A percentile compares a stretch with the other conserved stretches of the same genome.
phyloP scores from a whole-genome alignment of 1,139 yeast genomes.

The Kluyveromyces marxianus region DNA sequence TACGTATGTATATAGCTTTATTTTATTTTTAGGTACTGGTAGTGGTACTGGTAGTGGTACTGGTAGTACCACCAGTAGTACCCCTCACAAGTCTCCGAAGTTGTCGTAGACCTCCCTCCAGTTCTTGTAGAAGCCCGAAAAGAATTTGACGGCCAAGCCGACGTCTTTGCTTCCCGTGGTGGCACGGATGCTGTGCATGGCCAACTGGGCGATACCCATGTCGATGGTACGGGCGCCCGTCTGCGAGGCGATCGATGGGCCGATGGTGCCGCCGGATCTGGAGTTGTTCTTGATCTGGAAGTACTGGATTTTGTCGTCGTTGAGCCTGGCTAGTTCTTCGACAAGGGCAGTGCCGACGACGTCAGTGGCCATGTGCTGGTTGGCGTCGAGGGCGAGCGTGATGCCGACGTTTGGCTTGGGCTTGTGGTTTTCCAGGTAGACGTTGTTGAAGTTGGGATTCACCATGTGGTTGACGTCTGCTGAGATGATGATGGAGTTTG shows the following conservation, averaged over 20 bases:
- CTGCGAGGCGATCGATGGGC: constrained; percentile 54
- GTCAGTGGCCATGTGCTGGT: constrained; percentile 78
- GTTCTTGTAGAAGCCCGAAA: constrained; percentile 50
- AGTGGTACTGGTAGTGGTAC: too few species aligned
- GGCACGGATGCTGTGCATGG: constrained; percentile 80
- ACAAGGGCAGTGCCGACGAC: constrained; percentile 58
- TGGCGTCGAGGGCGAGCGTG: constrained; percentile 63
- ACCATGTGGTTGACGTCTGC: constrained; percentile 62
- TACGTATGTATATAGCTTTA: too few species aligned
- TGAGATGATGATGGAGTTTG: constrained; percentile 52
- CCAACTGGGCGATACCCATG: constrained; percentile 67
- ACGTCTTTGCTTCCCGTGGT: constrained; percentile 65
- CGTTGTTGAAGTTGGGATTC: constrained; percentile 54
- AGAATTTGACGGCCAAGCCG: constrained; percentile 59
- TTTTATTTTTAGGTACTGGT: too few species aligned
- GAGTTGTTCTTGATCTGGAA: constrained; percentile 67
- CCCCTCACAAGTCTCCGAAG: constrained; percentile 36
- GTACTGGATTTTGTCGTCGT: constrained; percentile 58
- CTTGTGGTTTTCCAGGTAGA: constrained; percentile 64
- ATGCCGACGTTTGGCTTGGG: constrained; percentile 76
- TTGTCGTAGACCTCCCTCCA: constrained; percentile 48
- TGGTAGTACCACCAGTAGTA: background rate
- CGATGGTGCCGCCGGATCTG: constrained; percentile 75
- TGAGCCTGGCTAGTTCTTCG: constrained; percentile 54
- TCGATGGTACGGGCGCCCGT: constrained; percentile 76